Evolutionary conservation across 2,329 filamentous ascomycete species (phyloP).

Genomic region (Clonostachys sp.): DNA sequence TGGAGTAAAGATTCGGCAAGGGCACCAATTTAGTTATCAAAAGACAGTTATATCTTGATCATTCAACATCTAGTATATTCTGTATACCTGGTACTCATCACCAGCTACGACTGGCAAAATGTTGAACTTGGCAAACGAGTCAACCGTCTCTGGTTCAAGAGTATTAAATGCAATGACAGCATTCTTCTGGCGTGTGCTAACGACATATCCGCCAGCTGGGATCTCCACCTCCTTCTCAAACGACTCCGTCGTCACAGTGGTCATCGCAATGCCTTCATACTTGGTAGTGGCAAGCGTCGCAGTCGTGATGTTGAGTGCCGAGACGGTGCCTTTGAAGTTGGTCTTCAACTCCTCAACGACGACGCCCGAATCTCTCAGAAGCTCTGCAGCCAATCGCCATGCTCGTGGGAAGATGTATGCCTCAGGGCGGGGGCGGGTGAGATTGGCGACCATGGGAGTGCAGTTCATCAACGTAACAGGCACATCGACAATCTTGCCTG

Average conservation of each 20-base stretch:
- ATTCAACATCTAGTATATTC: background rate
- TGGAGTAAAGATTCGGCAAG: too few relatives aligned
- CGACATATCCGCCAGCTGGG: slow-evolving; percentile 17
- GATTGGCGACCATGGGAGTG: slow-evolving; percentile 15
- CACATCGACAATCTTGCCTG: slow-evolving; percentile 13
- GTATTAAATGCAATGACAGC: slow-evolving; percentile 16
- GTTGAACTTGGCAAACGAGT: slow-evolving; percentile 22
- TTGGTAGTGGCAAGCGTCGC: slow-evolving; percentile 8
- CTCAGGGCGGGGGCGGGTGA: slow-evolving; percentile 19
- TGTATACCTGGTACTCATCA: slow-evolving; percentile 17
- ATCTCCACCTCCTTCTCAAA: slow-evolving; percentile 12
- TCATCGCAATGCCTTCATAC: slow-evolving; percentile 16
- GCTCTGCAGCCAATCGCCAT: slow-evolving; percentile 16
- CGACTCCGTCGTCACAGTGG: slow-evolving; percentile 10
- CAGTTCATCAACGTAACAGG: slow-evolving; percentile 18
- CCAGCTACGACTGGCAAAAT: slow-evolving; percentile 16
- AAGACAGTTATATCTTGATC: too few relatives aligned
- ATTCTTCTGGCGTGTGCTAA: slow-evolving; percentile 23
- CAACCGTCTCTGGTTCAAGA: slow-evolving; percentile 22
- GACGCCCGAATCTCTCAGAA: slow-evolving; percentile 13
- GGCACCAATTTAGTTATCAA: too few relatives aligned
- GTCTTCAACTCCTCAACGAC: slow-evolving; percentile 11
- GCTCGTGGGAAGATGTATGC: slow-evolving; percentile 19
- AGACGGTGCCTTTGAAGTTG: slow-evolving; percentile 15
- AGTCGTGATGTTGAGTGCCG: slow-evolving; percentile 14